Percentiles rank a stretch among this genome's conserved stretches.
Evolutionary conservation across 345 rosid genomes (phyloP).

Genomic region (Eucalyptus dawsonii): DNA sequence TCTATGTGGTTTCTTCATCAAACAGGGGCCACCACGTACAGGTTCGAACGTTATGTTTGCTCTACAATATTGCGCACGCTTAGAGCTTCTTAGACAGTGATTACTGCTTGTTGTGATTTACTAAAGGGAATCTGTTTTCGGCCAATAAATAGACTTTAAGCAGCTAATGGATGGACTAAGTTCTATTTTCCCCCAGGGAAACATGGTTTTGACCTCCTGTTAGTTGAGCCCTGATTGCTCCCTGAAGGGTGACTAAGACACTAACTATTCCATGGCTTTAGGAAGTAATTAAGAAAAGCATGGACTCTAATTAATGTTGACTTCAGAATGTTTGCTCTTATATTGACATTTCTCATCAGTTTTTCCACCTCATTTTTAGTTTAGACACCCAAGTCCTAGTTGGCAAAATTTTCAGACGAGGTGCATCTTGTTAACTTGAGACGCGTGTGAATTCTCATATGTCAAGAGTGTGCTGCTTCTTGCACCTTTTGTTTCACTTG

Average conservation of each 20-base stretch:
- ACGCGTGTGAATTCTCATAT: background rate
- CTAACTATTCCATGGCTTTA: background rate
- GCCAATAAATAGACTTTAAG: background rate
- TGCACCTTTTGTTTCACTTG: background rate
- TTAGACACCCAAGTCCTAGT: background rate
- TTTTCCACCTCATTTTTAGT: background rate
- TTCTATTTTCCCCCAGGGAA: background rate
- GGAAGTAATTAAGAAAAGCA: background rate
- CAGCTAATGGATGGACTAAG: background rate
- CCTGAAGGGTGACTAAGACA: background rate
- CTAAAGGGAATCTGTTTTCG: background rate
- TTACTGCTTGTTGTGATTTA: background rate
- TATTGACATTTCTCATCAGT: background rate
- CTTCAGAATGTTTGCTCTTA: background rate
- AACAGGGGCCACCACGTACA: slow-evolving; percentile 92
- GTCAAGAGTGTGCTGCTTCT: background rate
- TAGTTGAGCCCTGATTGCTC: background rate
- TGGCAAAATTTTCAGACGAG: background rate
- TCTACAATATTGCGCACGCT: background rate
- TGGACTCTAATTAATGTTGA: background rate
- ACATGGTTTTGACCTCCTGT: background rate
- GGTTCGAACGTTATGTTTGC: slow-evolving; percentile 17
- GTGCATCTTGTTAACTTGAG: background rate
- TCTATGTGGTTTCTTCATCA: slow-evolving; percentile 99
- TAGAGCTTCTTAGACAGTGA: background rate